phyloP scores from a whole-genome alignment of 108 stramenopile species.

The Skeletonema menzelii region DNA sequence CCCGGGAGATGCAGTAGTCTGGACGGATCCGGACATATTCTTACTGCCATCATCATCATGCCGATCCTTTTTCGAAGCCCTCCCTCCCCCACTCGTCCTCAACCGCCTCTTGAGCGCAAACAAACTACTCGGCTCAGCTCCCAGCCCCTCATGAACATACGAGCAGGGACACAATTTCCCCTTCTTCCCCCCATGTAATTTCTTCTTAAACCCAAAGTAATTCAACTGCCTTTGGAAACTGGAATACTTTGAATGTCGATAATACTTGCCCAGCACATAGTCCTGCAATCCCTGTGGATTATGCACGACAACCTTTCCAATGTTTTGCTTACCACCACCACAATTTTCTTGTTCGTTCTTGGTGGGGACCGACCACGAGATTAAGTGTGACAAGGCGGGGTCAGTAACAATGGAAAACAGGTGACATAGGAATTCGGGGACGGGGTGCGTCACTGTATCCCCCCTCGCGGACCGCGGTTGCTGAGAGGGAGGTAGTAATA shows the following conservation, averaged over 20 bases:
- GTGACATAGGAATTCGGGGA: constrained; percentile 57
- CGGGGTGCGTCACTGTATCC: constrained; percentile 27
- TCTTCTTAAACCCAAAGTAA: constrained; percentile 63
- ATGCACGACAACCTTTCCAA: constrained; percentile 50
- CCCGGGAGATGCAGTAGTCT: background rate
- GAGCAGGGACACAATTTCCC: constrained; percentile 51
- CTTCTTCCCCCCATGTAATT: constrained; percentile 41
- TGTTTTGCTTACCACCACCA: constrained; percentile 24
- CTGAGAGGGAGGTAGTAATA: constrained; percentile 12
- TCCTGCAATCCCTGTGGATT: constrained; percentile 38
- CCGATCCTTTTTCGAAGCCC: background rate
- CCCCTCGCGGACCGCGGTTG: background rate
- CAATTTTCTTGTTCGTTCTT: constrained; percentile 11
- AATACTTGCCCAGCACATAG: constrained; percentile 47
- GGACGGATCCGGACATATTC: background rate
- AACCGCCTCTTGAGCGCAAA: constrained; percentile 38
- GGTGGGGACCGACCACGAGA: constrained; percentile 39
- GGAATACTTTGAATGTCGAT: constrained; percentile 53
- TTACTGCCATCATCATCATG: background rate
- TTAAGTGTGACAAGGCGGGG: constrained; percentile 18
- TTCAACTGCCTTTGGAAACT: constrained; percentile 58
- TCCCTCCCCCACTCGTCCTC: background rate
- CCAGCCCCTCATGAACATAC: constrained; percentile 46
- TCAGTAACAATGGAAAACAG: constrained; percentile 53
- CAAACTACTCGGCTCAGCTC: constrained; percentile 25